Conservation (phyloP, 2,329 filamentous ascomycete genomes). For the Pseudogymnoascus sp. region DNA sequence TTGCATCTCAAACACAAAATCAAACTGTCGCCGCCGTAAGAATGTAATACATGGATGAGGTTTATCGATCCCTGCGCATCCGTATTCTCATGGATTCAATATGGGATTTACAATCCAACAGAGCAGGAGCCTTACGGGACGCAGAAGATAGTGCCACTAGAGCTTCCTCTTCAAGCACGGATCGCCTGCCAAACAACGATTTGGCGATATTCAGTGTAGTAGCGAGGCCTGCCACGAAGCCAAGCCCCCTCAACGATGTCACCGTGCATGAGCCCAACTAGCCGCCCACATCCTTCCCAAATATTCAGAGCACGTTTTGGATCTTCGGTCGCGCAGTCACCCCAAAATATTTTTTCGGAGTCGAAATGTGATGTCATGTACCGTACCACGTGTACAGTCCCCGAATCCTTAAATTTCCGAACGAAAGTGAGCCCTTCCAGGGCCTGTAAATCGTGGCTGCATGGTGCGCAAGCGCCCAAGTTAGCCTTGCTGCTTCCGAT, state of each 20-base stretch:
- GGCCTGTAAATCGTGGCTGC: background rate
- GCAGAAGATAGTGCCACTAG: background rate
- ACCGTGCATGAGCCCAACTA: background rate
- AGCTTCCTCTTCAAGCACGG: background rate
- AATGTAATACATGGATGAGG: background rate
- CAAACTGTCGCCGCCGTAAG: constrained; percentile 1
- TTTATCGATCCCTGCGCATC: background rate
- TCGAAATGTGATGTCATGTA: constrained; percentile 5
- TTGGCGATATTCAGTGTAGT: background rate
- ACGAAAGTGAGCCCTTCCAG: background rate
- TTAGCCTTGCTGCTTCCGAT: background rate
- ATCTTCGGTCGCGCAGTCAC: background rate
- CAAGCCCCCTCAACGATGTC: background rate
- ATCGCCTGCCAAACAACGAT: background rate
- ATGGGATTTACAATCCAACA: background rate
- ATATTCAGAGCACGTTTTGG: background rate
- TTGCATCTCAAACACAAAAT: background rate
- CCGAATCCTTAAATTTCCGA: constrained; percentile 2
- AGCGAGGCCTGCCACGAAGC: background rate
- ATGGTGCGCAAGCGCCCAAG: background rate
- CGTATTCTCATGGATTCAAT: background rate
- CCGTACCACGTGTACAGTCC: background rate
- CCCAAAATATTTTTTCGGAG: background rate
- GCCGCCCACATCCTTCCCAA: background rate
- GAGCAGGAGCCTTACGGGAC: background rate